phyloP scores from a whole-genome alignment of 345 rosid genomes.

The Salix exigua region DNA sequence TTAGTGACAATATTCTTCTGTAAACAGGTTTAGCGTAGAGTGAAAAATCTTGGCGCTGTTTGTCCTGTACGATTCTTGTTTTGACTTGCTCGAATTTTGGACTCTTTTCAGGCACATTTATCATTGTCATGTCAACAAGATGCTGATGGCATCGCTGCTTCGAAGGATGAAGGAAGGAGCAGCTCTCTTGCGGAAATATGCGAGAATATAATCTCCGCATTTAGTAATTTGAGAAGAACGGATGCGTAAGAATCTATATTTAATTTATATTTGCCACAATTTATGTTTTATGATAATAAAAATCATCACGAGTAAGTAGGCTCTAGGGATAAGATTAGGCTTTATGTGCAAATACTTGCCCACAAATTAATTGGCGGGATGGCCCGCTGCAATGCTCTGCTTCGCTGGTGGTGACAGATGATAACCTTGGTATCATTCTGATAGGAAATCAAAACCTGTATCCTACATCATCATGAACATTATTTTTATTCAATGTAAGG shows the following conservation, averaged over 20 bases:
- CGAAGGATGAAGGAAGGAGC: slow-evolving; percentile 24
- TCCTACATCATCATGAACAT: background rate
- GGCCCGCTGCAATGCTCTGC: too few species aligned
- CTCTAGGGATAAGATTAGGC: background rate
- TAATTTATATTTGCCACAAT: too few species aligned
- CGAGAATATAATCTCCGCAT: slow-evolving; percentile 52
- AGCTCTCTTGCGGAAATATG: slow-evolving; percentile 52
- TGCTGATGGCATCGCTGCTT: slow-evolving; percentile 8
- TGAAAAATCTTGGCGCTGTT: background rate
- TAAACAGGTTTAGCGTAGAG: background rate
- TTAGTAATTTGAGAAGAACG: slow-evolving; percentile 39
- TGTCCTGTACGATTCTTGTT: background rate
- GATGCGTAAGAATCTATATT: slow-evolving; percentile 43
- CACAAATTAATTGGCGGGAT: background rate
- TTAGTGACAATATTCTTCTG: background rate
- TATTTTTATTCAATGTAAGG: too few species aligned
- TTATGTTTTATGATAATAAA: background rate
- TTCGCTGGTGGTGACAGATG: too few species aligned
- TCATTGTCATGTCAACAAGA: slow-evolving; percentile 23
- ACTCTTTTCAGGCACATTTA: slow-evolving; percentile 54
- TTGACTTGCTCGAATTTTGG: background rate
- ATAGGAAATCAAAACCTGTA: background rate
- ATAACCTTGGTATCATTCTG: background rate
- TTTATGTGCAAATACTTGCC: background rate
- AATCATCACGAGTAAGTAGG: background rate